Evolutionary conservation across 352 stramenopile species (phyloP), one percentile per base, ranked within the genome.

Genomic region (Pythium insidiosum): DNA sequence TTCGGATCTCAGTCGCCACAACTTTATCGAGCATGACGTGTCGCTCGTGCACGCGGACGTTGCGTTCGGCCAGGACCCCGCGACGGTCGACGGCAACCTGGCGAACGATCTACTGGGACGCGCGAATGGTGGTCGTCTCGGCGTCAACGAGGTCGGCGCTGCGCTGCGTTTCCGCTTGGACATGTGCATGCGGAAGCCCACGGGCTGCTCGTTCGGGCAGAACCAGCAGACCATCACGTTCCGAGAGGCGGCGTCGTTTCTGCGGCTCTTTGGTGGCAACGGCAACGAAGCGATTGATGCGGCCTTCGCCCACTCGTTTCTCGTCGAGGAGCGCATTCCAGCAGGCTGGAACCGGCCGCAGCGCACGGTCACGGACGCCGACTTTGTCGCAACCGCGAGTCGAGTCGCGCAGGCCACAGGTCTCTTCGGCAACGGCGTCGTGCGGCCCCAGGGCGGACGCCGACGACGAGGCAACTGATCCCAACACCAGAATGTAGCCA

Each of bases 11-110:
- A 38, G 52, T 41, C 56, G 46, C 6, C 69, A 78, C 58, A 75
- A 73, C 54, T 56, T 49, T 10, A 62, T 73, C 25, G 69, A 78
- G 38, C 69, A 76, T 43, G 69, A 82, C 29, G 59, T 52, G 31
- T 82, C 69, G 21, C 49, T 82, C 13, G 56, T 51, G 15, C 66
- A 73, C 40, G 50, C 52, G 0, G 66, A 78, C 40, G 48, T 53
- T 2, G 59, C 56, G 36, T 66, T 53, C 36, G 61, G 56, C 20
- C 31, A 53, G 39, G 57, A 77, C 47, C 61, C 66, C 0, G 57
- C 57, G 29, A 21, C 33, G 30, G 54, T 53, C 22, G 66, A 68
- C 42, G 37, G 38, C 10, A 51, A 38, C 5, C 45, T 82, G 22
- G 56, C 53, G 16, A 47, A 61, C n/a, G 55, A 68, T 20, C 30